Base-by-base conservation (phyloP, 257 asterid species). In the Buddleja alternifolia region DNA sequence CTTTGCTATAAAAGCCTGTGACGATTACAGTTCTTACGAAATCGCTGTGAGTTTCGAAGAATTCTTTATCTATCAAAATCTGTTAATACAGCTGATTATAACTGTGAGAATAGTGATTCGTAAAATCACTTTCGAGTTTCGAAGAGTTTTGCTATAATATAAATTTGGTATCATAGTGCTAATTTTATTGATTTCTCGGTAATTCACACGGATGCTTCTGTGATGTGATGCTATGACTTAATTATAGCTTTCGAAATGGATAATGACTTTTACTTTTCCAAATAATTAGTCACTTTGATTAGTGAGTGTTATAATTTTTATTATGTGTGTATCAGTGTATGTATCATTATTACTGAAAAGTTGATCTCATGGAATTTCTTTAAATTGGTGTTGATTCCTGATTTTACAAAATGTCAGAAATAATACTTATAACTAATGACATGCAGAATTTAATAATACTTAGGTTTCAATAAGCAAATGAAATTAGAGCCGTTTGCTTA, bases 21-120 rank as follows among this genome's bases (percentile, higher is more conserved):
- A 71, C 53, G 72, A 75, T 67, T 67, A 55, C 47, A 65, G 61
- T 67, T 67, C 82, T 63, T 53, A 14, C 19, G 90, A 82, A 42
- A 71, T 83, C 56, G 60, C 79, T 34, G 97, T 90, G 83, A 88
- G 96, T 82, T 61, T 20, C 19, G 16, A 32, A 17, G 32, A 25
- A 50, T 59, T 64, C 60, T 60, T 54, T 40, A 7, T 61, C 57
- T 19, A 52, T 7, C 52, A 3, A 37, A 39, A 12, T 47, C 24
- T 41, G 63, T 15, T 32, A 20, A 20, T 23, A 11, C 55, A 67
- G 32, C 34, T 42, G 4, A 41, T 54, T 23, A 10, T 12, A 39
- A 67, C 58, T 7, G 20, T 12, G 42, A 61, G 21, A 39, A 25
- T 41, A 25, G 20, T 58, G 45, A 15, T 34, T 68, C 55, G 10